These are phyloP conservation scores for Simmondsia chinensis DNA, from an alignment of 148 eudicot species.

Conservation along the genomic window DNA sequence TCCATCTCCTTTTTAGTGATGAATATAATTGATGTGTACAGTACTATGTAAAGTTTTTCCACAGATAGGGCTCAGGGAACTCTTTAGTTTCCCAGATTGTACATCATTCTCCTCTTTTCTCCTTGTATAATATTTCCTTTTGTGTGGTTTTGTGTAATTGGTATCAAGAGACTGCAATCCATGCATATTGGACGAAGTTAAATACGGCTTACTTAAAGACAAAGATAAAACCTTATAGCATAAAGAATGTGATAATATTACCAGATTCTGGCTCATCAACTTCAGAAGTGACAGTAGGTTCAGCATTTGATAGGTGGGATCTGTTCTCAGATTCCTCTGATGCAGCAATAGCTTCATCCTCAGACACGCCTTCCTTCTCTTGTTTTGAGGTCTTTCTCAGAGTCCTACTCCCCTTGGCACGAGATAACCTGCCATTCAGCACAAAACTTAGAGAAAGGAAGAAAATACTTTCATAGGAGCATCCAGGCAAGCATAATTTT, in stretches of 20 bases:
- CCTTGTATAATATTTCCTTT: background rate
- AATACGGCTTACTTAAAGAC: no score
- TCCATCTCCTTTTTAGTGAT: no score
- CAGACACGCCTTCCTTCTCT: conserved; percentile 21
- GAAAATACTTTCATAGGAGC: background rate
- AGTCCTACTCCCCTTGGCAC: conserved; percentile 49
- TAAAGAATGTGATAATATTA: conserved; percentile 11
- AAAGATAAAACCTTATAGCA: no score
- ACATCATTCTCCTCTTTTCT: conserved; percentile 1
- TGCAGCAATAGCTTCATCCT: conserved; percentile 20
- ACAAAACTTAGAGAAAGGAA: conserved; percentile 6
- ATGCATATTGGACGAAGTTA: no score
- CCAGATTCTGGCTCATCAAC: conserved; percentile 43
- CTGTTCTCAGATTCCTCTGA: conserved; percentile 27
- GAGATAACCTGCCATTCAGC: conserved; percentile 37
- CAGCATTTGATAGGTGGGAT: conserved; percentile 30
- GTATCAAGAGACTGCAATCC: no score
- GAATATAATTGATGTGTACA: no score
- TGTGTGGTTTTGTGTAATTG: no score
- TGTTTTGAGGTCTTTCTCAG: conserved; percentile 37
- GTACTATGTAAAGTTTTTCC: background rate
- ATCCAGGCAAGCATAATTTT: conserved; percentile 1
- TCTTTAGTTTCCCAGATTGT: background rate
- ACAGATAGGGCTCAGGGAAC: no score
- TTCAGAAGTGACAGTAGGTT: conserved; percentile 27